Base-by-base conservation (phyloP, 495 filamentous ascomycete genomes). In the Aspergillus indologenus region DNA sequence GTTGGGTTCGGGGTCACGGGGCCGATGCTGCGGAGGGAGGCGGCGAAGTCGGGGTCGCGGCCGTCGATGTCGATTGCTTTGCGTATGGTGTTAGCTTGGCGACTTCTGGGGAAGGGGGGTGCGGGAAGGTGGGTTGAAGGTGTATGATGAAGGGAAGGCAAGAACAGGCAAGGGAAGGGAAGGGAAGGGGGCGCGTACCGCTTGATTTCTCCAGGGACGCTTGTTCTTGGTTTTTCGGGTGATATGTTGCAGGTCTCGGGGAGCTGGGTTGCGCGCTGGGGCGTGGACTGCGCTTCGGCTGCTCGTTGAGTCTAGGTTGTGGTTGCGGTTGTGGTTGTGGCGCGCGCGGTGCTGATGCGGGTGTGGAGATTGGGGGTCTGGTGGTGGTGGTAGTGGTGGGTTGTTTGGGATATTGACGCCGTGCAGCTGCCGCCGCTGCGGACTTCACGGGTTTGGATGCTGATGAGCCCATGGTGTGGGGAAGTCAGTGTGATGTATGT, bases 11-110 rank as follows among this genome's bases (percentile, higher is more conserved):
- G 85, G 52, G 79, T 77, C 19, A 89, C 87, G 56, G 87, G 80
- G 56, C 87, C 87, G 61, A 90, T 77, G 44, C 72, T 70, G 65
- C 81, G 81, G 56, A 89, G 81, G 52, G 83, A 84, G 61, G 77
- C 78, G 51, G 81, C 83, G 70, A 85, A 87, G 68, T 82, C 72
- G 2, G 85, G 85, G 62, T 88, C 85, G n/a, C 77, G 79, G 59
- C 81, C 82, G 63, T 89, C 87, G 58, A 85, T 74, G 65, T 87
- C 81, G 58, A 88, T 83, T n/a, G 83, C 85, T 87, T 59, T 60
- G 24, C 50, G 52, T 52, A 40, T 22, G 6, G 12, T 42, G 50
- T 57, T 54, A 17, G 31, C 19, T 60, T 21, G 29, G 20, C 12
- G 34, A 40, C 12, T 29, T n/a, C n/a, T n/a, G n/a, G n/a, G n/a